Base-by-base conservation (phyloP, 2,329 filamentous ascomycete genomes). In the Pseudocercospora fuligena region DNA sequence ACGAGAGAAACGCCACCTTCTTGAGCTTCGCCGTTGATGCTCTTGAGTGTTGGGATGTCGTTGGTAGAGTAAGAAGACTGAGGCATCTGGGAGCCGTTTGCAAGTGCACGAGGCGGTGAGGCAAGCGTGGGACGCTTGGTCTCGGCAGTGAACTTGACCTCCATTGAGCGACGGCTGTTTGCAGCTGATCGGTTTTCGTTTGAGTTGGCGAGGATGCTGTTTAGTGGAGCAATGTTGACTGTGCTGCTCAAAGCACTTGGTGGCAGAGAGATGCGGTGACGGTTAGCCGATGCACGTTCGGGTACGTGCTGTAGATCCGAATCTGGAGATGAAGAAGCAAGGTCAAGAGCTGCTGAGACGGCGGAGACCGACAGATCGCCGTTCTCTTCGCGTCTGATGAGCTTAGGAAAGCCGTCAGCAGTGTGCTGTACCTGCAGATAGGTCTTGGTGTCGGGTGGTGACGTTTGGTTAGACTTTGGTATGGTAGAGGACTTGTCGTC, bases 41-140 rank as follows among this genome's bases (percentile, higher is more conserved):
- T 90, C 86, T 95, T 97, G 75, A 93, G 84, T 7, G 93, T 96
- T 4, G 93, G 92, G 21, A 97, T 85, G 75, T 98, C 94, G 78
- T 91, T 95, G 62, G 92, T 89, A 9, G 95, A 97, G 82, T 92
- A 97, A 0, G 94, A 97, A 53, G 91, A 90, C 80, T 94, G 92
- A 65, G 97, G 80, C 82, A 92, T 93, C 31, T 90, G 87, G 61
- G 87, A 87, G 27, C 87, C 84, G 78, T 90, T 86, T 66, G 74
- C 76, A 76, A 73, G 83, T 81, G 74, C 85, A 72, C 77, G 87
- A 87, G 69, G 90, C 80, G 61, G 89, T 89, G 80, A 89, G 84
- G 70, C 87, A 84, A 80, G 74, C 65, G 79, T 79, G 12, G 82
- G 79, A 61, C 82, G 82, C 77, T 83, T 82, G 58, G 78, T 76